phyloP scores from a whole-genome alignment of 2,329 filamentous ascomycete species.

The Chrysosporium queenslandicum region DNA sequence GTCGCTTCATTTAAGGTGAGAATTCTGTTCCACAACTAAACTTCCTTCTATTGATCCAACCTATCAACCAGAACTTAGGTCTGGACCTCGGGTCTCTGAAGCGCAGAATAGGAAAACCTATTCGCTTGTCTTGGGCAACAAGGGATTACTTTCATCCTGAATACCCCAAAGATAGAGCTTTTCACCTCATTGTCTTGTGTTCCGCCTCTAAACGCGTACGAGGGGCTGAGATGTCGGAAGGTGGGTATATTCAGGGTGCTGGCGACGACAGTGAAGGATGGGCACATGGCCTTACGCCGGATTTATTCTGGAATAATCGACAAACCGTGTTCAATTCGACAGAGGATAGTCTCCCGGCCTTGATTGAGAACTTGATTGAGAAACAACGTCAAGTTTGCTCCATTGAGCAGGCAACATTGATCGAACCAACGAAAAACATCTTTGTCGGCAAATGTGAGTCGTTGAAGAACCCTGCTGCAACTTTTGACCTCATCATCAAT shows the following conservation, averaged over 20 bases:
- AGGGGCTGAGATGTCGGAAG: constrained; percentile 58
- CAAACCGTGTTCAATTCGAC: constrained; percentile 50
- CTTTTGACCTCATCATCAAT: constrained; percentile 38
- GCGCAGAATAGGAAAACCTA: constrained; percentile 54
- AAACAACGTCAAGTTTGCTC: constrained; percentile 20
- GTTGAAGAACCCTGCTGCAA: constrained; percentile 32
- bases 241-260: constrained; percentile 83
- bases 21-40: not conserved
- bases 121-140: constrained; percentile 71
- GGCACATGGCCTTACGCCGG: constrained; percentile 68
- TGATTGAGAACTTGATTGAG: constrained; percentile 41
- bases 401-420: constrained; percentile 22
- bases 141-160: constrained; percentile 50
- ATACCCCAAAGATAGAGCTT: constrained; percentile 38
- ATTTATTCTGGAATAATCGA: constrained; percentile 66
- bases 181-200: constrained; percentile 68
- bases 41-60: not conserved
- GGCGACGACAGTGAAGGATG: constrained; percentile 93
- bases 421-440: constrained; percentile 33
- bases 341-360: constrained; percentile 53
- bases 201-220: constrained; percentile 66
- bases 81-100: constrained; percentile 50
- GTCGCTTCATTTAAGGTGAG: constrained; percentile 41
- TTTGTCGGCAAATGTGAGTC: constrained; percentile 24
- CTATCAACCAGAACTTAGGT: constrained; percentile 47